Evolutionary conservation across 768 basidiomycete genomes (phyloP), one percentile per base, ranked within the genome.

Genomic region (Phlegmacium glaucopus): DNA sequence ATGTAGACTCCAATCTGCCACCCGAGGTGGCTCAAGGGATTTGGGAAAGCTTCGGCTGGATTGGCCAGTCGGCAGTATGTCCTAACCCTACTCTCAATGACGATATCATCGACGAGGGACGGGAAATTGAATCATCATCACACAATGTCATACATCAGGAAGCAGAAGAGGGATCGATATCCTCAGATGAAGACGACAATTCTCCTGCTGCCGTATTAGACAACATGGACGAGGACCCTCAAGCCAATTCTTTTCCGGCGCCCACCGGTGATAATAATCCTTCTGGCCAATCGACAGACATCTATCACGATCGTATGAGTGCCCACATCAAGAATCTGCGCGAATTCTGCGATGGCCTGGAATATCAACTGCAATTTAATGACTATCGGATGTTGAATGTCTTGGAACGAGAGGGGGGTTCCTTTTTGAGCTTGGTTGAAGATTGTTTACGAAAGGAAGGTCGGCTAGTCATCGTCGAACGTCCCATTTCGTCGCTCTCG

Each of bases 331-430:
- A 58, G 26, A 69, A 70, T 49, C 65, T 75, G 28, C 64, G 74
- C 16, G 71, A 74, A 37, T 76, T 75, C 46, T 72, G 71, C 46
- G 67, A 71, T 34, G 72, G 74, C 4, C 56, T 76, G 49, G 74
- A 77, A 50, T 76, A 70, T 37, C 71, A 77, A 47, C 55, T 76
- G 15, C 74, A 72, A 45, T 74, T 74, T 47, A 68, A 72, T 37
- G 75, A 77, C 56, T 59, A 59, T 43, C 66, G 67, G 15, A 69
- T 77, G 66, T 52, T 76, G 44, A 63, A 69, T 28, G 64, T 65
- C 22, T 61, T 78, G 9, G 75, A 76, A 50, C 56, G 58, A 10
- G 70, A 73, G 43, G 76, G 72, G 1, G 66, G 56, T 7, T 58
- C 64, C 16, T 77, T 76, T 49, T 54, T 75, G 10, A 57, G 53